Percentiles rank a stretch among this genome's conserved stretches.
Conservation (phyloP, 1,284 basidiomycete species). For the Moesziomyces antarcticus region DNA sequence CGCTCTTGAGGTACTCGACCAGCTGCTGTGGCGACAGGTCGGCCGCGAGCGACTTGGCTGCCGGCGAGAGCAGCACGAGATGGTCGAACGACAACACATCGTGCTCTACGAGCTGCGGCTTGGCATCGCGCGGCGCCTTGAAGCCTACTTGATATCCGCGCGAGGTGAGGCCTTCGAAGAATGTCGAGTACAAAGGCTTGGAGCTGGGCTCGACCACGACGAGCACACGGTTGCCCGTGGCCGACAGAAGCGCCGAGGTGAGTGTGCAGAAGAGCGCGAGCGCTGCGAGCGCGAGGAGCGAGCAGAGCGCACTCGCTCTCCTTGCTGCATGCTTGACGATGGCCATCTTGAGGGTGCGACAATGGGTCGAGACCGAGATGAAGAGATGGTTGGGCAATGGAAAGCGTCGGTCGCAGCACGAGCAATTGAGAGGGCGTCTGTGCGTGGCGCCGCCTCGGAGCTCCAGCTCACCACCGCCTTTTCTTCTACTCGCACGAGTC, state of each 20-base stretch:
- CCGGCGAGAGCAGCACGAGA: slow-evolving; percentile 54
- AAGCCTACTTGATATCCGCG: slow-evolving; percentile 51
- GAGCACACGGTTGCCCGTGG: slow-evolving; percentile 60
- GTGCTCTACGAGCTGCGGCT: slow-evolving; percentile 47
- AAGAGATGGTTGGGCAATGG: not conserved
- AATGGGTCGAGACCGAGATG: not conserved
- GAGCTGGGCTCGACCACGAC: slow-evolving; percentile 44
- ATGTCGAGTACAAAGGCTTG: slow-evolving; percentile 35
- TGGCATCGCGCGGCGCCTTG: slow-evolving; percentile 31
- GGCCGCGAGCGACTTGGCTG: slow-evolving; percentile 73
- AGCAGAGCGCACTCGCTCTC: not conserved
- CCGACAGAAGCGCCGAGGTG: slow-evolving; percentile 34
- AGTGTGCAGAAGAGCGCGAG: slow-evolving; percentile 22
- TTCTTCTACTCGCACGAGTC: slow-evolving; percentile 43
- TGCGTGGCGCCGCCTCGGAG: slow-evolving; percentile 9
- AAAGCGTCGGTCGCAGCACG: slow-evolving; percentile 8
- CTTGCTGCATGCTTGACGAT: not conserved
- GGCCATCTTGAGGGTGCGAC: slow-evolving; percentile 2
- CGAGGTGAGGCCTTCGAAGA: slow-evolving; percentile 32
- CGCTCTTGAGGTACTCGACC: slow-evolving; percentile 76
- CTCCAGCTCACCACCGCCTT: slow-evolving; percentile 27
- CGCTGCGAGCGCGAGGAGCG: slow-evolving; percentile 4
- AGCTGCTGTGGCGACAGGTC: slow-evolving; percentile 87
- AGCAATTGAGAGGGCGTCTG: slow-evolving; percentile 11
- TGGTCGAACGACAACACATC: slow-evolving; percentile 63